These are phyloP conservation scores for Beta macrorhiza DNA, from an alignment of 179 eudicot genomes.

Conservation along the genomic window DNA sequence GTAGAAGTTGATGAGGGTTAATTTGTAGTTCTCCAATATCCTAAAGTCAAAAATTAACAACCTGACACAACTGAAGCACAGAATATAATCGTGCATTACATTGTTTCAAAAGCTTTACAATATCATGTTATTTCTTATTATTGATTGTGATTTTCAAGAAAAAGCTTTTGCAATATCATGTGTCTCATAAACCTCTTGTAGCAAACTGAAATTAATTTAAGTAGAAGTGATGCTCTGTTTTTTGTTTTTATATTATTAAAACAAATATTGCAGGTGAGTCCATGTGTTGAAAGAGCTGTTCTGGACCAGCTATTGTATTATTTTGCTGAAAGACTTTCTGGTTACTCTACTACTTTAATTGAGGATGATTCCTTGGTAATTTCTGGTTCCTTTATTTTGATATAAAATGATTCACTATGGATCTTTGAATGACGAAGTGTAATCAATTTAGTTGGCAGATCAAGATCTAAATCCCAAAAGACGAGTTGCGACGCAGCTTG, in stretches of 20 bases:
- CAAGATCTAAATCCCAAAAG: constrained; percentile 63
- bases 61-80: too few relatives aligned
- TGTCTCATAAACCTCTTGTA: too few relatives aligned
- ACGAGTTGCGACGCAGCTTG: constrained; percentile 94
- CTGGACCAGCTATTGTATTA: constrained; percentile 82
- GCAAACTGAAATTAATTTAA: too few relatives aligned
- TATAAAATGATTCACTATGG: neutral
- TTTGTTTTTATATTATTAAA: too few relatives aligned
- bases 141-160: too few relatives aligned
- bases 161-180: too few relatives aligned
- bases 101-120: too few relatives aligned
- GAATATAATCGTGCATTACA: too few relatives aligned
- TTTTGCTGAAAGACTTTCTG: constrained; percentile 61
- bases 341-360: constrained; percentile 66
- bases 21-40: too few relatives aligned
- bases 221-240: neutral
- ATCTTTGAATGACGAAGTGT: constrained; percentile 11
- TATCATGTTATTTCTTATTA: too few relatives aligned
- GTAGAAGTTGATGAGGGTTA: too few relatives aligned
- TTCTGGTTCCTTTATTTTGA: neutral
- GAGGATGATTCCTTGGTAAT: constrained; percentile 86
- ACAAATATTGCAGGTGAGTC: constrained; percentile 57
- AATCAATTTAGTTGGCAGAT: constrained; percentile 61
- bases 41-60: too few relatives aligned
- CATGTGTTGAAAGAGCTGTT: constrained; percentile 90